Evolutionary conservation across 768 basidiomycete genomes (phyloP).

Genomic region (Agrocybe pediades): DNA sequence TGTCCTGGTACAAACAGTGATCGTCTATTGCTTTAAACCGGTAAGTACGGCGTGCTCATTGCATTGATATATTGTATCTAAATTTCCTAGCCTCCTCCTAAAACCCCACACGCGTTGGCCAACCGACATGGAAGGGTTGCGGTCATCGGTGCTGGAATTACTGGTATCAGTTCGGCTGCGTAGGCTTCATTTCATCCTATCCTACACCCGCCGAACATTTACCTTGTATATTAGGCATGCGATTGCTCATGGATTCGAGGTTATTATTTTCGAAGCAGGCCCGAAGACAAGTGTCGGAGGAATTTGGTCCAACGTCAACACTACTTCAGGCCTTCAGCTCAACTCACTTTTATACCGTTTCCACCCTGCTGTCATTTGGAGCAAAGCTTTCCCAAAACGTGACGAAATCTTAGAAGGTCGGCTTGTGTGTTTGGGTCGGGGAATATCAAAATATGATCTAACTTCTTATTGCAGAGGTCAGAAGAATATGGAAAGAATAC

Average conservation of each 20-base stretch:
- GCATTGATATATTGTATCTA: no score
- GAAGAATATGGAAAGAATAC: slow-evolving; percentile 49
- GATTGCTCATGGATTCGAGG: slow-evolving; percentile 53
- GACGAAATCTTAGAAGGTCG: slow-evolving; percentile 51
- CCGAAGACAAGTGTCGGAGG: slow-evolving; percentile 39
- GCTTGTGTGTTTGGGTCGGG: background rate
- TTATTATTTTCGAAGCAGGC: slow-evolving; percentile 47
- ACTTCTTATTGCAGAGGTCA: slow-evolving; percentile 29
- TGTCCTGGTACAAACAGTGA: slow-evolving; percentile 33
- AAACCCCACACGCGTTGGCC: slow-evolving; percentile 19
- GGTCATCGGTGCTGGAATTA: slow-evolving; percentile 51
- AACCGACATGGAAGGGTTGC: slow-evolving; percentile 47
- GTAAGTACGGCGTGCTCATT: slow-evolving; percentile 2
- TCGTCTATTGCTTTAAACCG: slow-evolving; percentile 45
- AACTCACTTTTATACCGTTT: slow-evolving; percentile 55
- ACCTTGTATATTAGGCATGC: slow-evolving; percentile 31
- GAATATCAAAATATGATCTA: no score
- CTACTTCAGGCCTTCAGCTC: slow-evolving; percentile 51
- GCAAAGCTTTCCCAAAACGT: slow-evolving; percentile 42
- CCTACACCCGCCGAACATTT: no score
- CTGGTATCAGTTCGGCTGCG: slow-evolving; percentile 54
- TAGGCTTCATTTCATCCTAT: no score
- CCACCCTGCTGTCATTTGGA: slow-evolving; percentile 48
- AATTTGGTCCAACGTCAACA: slow-evolving; percentile 54
- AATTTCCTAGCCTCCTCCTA: slow-evolving; percentile 24